Conservation (phyloP, 1,284 basidiomycete species). For the Cryptococcus floricola region DNA sequence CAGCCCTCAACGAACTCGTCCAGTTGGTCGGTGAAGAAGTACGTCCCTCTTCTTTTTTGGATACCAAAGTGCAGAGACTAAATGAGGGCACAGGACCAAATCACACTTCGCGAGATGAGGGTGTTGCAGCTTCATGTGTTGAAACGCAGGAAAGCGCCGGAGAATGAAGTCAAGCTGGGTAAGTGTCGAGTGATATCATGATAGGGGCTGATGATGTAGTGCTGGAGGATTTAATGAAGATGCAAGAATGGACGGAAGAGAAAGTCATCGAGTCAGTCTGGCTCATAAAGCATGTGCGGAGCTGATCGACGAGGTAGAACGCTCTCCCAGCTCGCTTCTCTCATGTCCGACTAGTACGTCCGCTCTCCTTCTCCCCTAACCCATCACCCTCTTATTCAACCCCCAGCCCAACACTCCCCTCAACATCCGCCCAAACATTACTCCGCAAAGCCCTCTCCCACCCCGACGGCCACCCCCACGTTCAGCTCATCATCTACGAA, state of each 20-base stretch:
- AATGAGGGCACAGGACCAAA: neutral
- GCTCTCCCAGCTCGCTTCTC: neutral
- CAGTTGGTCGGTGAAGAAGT: neutral
- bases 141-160: neutral
- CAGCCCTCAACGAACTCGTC: neutral
- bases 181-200: neutral
- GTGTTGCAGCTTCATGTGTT: neutral
- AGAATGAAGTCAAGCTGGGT: neutral
- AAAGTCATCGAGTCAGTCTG: neutral
- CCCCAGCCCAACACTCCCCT: neutral
- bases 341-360: neutral
- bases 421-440: neutral
- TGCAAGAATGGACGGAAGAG: neutral
- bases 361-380: neutral
- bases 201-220: neutral
- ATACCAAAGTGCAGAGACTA: neutral
- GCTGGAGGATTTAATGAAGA: neutral
- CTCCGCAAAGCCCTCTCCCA: neutral
- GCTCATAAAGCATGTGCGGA: neutral
- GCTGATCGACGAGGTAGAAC: neutral
- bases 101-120: neutral
- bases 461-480: neutral
- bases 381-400: neutral
- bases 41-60: neutral
- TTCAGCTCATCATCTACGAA: slow-evolving; percentile 1